phyloP scores from a whole-genome alignment of 441 rosid species.

The Erodium chrysanthum region DNA sequence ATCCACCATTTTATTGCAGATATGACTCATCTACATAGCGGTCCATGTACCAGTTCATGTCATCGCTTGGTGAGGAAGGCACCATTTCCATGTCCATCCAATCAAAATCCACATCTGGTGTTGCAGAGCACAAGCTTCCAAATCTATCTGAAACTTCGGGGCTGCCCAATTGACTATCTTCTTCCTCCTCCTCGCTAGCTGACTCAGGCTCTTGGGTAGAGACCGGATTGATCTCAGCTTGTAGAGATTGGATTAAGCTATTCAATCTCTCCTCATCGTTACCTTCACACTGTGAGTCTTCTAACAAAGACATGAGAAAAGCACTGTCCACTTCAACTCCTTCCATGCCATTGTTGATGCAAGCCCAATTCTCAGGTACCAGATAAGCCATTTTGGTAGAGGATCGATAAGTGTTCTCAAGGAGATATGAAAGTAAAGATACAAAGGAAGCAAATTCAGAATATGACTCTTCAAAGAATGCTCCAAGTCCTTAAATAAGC shows the following conservation, averaged over 20 bases:
- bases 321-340: constrained; percentile 17
- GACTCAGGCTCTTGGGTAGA: constrained; percentile 1
- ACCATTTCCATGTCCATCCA: constrained; percentile 29
- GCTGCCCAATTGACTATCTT: not conserved
- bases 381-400: constrained; percentile 26
- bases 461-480: constrained; percentile 2
- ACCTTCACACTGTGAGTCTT: constrained; percentile 27
- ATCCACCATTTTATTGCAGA: constrained; percentile 3
- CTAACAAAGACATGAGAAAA: constrained; percentile 32
- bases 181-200: no score
- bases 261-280: constrained; percentile 28
- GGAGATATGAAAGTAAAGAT: no score
- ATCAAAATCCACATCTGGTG: constrained; percentile 6
- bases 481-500: not conserved
- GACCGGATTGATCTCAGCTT: constrained; percentile 33
- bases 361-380: constrained; percentile 19
- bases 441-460: not conserved
- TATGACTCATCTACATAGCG: constrained; percentile 19
- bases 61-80: constrained; percentile 33
- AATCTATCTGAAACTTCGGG: not conserved
- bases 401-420: not conserved
- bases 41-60: constrained; percentile 29
- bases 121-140: not conserved
- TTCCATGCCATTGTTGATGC: constrained; percentile 9
- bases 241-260: constrained; percentile 35